Base-by-base conservation (phyloP, 2,329 filamentous ascomycete genomes). In the Stachybotrys echinatus region DNA sequence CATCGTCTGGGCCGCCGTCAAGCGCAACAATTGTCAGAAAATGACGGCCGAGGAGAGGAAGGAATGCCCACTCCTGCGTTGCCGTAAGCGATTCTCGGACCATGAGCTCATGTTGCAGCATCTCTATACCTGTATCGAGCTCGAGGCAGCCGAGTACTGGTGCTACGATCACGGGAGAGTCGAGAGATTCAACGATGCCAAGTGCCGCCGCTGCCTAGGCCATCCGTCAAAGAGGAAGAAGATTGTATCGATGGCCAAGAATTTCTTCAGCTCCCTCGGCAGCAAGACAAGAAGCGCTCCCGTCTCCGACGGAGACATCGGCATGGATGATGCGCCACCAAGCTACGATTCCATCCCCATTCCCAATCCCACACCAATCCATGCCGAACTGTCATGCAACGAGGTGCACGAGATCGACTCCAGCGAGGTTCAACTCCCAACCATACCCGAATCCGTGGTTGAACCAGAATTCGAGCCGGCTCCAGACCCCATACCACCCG, bases 61-160 rank as follows among this genome's bases (percentile, higher is more conserved):
- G 38, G 72, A 74, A 55, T 82, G 78, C 52, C 79, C 79, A 17
- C 64, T 81, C 53, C 59, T 80, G 38, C 70, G 70, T 38, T 82
- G 78, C 59, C 71, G 72, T 42, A 71, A 73, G 55, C 71, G 64
- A 8, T 80, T 80, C 58, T 60, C 68, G 17, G 70, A 73, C 60
- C 78, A 81, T 56, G 77, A 81, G 61, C 54, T 68, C 50, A 79
- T 81, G 78, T 68, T 81, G 46, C 72, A 69, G 56, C 79, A 81
- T 54, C 65, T 81, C 10, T 72, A 74, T 51, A 63, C 61, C 38
- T 80, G 77, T 58, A 65, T 69, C 23, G 68, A 76, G 57, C 70
- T 81, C 27, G 60, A 67, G 22, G 69, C 69, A 4, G 75, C 76
- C 50, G 74, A 81, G 65, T 81, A 81, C 55, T 74, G 76, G 68